A percentile compares a stretch with the other conserved stretches of the same genome.
Evolutionary conservation across 192 early-diverging fungal species (phyloP).

Genomic region (Coemansia sp.): DNA sequence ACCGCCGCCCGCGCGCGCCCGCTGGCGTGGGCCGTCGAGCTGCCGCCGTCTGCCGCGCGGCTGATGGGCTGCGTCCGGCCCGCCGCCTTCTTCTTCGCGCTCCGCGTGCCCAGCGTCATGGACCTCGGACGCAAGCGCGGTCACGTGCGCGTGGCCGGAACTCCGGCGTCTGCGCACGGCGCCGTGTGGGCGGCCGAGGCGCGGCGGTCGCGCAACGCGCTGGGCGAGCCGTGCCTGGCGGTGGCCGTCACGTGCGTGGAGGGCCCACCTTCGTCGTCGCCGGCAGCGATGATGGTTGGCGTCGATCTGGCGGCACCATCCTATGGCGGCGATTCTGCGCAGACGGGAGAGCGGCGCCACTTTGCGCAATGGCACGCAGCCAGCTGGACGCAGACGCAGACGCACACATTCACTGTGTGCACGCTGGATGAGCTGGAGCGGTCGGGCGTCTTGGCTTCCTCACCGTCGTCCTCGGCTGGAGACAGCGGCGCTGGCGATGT

Average conservation of each 20-base stretch:
- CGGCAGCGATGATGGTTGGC: constrained; percentile 4
- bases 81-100: neutral
- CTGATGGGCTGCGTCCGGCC: constrained; percentile 17
- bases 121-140: constrained; percentile 49
- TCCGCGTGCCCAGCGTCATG: constrained; percentile 19
- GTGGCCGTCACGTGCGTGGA: constrained; percentile 26
- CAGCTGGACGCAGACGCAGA: constrained; percentile 1
- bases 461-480: too few species aligned
- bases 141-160: constrained; percentile 41
- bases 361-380: constrained; percentile 9
- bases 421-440: constrained; percentile 19
- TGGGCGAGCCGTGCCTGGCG: constrained; percentile 36
- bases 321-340: neutral
- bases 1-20: constrained; percentile 18
- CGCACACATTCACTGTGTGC: constrained; percentile 28
- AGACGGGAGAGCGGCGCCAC: neutral
- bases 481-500: constrained; percentile 12
- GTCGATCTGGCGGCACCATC: constrained; percentile 9
- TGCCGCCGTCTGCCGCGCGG: neutral
- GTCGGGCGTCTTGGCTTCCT: constrained; percentile 3
- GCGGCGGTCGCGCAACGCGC: constrained; percentile 22
- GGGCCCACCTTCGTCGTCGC: constrained; percentile 5
- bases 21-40: constrained; percentile 4
- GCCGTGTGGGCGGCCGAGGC: constrained; percentile 33
- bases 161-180: constrained; percentile 31